These are phyloP conservation scores for Eucalyptus curtisii DNA, from an alignment of 345 rosid species.

Conservation along the genomic window DNA sequence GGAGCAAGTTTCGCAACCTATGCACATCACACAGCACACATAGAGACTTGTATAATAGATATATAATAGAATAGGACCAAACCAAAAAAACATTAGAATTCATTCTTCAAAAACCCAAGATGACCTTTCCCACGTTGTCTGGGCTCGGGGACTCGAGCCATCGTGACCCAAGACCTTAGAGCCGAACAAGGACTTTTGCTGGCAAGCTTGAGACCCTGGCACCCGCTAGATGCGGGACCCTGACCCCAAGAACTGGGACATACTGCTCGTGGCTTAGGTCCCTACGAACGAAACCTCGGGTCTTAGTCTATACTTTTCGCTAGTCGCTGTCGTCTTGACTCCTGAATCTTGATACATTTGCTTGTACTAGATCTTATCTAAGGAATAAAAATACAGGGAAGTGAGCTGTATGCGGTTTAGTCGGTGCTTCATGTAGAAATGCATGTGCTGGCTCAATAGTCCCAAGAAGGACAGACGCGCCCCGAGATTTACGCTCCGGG, in stretches of 20 bases:
- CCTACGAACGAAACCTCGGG: neutral
- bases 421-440: neutral
- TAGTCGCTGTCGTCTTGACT: neutral
- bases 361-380: neutral
- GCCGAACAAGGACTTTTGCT: neutral
- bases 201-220: neutral
- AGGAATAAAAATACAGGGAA: neutral
- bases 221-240: neutral
- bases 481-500: neutral
- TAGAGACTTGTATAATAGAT: too few species aligned
- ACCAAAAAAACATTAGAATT: neutral
- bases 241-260: neutral
- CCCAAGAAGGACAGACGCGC: neutral
- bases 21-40: too few species aligned
- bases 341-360: neutral
- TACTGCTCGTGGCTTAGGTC: neutral
- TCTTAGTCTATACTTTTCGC: neutral
- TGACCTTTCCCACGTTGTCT: neutral
- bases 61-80: too few species aligned
- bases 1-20: too few species aligned
- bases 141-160: too few species aligned
- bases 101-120: neutral
- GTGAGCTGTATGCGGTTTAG: neutral
- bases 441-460: neutral
- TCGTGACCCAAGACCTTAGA: neutral